These are phyloP conservation scores for Cryptococcus hybrid DNA, from an alignment of 1,284 basidiomycete species.

Conservation along the genomic window DNA sequence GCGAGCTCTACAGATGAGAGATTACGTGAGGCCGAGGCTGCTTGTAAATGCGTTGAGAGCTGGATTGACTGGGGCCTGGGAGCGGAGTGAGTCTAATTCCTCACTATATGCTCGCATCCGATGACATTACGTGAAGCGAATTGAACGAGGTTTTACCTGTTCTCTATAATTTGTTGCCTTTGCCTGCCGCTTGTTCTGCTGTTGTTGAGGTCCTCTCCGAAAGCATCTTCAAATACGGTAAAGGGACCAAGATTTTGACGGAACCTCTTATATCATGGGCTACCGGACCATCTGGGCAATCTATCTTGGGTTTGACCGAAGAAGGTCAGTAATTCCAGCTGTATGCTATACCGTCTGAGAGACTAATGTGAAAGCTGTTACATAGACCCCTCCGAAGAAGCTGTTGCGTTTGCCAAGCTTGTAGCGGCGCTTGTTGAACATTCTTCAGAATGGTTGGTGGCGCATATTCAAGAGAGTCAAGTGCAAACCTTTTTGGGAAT, in stretches of 20 bases:
- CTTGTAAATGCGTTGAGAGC: slow-evolving; percentile 72
- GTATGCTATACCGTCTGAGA: background rate
- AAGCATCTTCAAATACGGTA: slow-evolving; percentile 68
- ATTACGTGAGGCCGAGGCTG: slow-evolving; percentile 62
- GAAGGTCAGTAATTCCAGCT: too few species aligned
- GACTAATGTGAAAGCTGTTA: background rate
- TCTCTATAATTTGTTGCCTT: slow-evolving; percentile 56
- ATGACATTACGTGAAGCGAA: slow-evolving; percentile 51
- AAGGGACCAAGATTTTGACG: slow-evolving; percentile 68
- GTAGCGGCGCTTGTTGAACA: slow-evolving; percentile 78
- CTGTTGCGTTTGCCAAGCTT: slow-evolving; percentile 67
- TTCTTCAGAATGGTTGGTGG: slow-evolving; percentile 73
- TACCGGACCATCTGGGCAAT: slow-evolving; percentile 52
- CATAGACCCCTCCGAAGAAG: slow-evolving; percentile 39
- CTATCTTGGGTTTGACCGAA: slow-evolving; percentile 6
- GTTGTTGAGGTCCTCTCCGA: slow-evolving; percentile 73
- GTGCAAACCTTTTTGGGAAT: slow-evolving; percentile 69
- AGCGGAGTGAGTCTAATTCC: slow-evolving; percentile 57
- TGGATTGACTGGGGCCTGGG: slow-evolving; percentile 70
- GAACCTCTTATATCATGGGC: slow-evolving; percentile 78
- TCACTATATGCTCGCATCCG: background rate
- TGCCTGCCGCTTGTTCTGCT: slow-evolving; percentile 65
- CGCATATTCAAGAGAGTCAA: slow-evolving; percentile 61
- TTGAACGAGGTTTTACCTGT: slow-evolving; percentile 49
- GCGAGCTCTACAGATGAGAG: slow-evolving; percentile 27